A percentile compares a stretch with the other conserved stretches of the same genome.
phyloP scores from a whole-genome alignment of 1,284 basidiomycete species.

The Peniophora sp. region DNA sequence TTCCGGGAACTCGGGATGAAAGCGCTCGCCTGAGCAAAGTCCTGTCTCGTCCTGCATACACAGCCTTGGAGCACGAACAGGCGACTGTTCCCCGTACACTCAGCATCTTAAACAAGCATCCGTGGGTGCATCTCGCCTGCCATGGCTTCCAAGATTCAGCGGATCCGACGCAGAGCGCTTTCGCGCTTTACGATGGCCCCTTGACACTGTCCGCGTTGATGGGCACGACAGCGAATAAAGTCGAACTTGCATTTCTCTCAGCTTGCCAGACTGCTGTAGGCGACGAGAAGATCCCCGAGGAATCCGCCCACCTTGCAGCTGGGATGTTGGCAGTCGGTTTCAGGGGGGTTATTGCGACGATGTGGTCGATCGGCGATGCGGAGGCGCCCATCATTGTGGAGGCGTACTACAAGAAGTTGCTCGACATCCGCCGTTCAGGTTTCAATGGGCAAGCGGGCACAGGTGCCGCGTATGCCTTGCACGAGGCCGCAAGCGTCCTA shows the following conservation, averaged over 20 bases:
- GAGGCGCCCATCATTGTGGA: constrained; percentile 10
- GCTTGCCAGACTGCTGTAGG: constrained; percentile 19
- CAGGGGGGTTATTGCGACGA: constrained; percentile 14
- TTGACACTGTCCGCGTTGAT: background rate
- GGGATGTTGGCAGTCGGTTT: constrained; percentile 17
- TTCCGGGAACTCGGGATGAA: background rate
- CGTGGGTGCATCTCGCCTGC: constrained; percentile 3
- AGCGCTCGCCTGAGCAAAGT: background rate
- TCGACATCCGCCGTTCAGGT: background rate
- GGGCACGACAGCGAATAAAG: background rate
- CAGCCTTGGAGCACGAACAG: constrained; percentile 10
- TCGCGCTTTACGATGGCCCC: constrained; percentile 1
- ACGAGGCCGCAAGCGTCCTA: background rate
- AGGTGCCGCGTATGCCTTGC: background rate
- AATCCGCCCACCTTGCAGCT: constrained; percentile 18
- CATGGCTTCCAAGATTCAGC: background rate
- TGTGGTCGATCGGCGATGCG: constrained; percentile 16
- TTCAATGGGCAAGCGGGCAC: background rate
- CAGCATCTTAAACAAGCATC: background rate
- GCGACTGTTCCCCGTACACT: background rate
- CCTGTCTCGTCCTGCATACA: background rate
- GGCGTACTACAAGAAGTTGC: constrained; percentile 1
- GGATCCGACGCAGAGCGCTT: background rate
- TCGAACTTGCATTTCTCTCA: constrained; percentile 14
- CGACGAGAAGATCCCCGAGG: constrained; percentile 13